Evolutionary conservation across 306 rosid species (phyloP).

Genomic region (Psophocarpus tetragonolobus): DNA sequence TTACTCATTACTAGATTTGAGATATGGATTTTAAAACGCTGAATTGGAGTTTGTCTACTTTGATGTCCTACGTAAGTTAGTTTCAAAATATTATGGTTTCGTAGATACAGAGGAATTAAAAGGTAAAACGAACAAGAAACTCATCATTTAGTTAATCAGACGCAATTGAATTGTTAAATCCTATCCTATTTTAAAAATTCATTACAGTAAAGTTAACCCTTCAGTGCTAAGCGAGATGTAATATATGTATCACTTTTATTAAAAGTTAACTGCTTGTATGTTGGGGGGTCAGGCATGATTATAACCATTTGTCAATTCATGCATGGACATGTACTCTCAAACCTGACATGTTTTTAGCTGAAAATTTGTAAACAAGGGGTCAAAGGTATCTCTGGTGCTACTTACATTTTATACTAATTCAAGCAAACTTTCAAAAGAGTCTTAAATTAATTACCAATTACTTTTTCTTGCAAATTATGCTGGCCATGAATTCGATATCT

Average conservation of each 20-base stretch:
- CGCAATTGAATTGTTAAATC: conserved; percentile 9
- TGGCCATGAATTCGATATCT: background rate
- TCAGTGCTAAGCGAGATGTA: background rate
- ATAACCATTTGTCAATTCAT: conserved; percentile 52
- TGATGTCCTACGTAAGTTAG: background rate
- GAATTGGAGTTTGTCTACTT: background rate
- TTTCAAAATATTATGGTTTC: background rate
- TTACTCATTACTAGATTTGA: background rate
- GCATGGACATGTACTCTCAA: conserved; percentile 49
- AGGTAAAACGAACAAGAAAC: background rate
- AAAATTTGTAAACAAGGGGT: conserved; percentile 45
- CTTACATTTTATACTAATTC: conserved; percentile 34
- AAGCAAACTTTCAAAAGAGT: conserved; percentile 35
- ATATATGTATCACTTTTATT: conserved; percentile 5
- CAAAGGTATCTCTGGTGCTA: conserved; percentile 41
- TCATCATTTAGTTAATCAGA: conserved; percentile 12
- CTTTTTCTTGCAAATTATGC: conserved; percentile 28
- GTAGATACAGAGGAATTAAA: background rate
- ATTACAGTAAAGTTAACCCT: conserved; percentile 27
- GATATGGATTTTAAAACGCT: background rate
- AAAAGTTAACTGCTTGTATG: conserved; percentile 10
- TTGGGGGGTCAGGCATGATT: conserved; percentile 35
- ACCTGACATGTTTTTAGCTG: conserved; percentile 51
- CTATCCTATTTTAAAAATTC: conserved; percentile 3
- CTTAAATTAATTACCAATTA: conserved; percentile 10